phyloP scores from a whole-genome alignment of 192 early-diverging fungal species.

The Linnemannia exigua region DNA sequence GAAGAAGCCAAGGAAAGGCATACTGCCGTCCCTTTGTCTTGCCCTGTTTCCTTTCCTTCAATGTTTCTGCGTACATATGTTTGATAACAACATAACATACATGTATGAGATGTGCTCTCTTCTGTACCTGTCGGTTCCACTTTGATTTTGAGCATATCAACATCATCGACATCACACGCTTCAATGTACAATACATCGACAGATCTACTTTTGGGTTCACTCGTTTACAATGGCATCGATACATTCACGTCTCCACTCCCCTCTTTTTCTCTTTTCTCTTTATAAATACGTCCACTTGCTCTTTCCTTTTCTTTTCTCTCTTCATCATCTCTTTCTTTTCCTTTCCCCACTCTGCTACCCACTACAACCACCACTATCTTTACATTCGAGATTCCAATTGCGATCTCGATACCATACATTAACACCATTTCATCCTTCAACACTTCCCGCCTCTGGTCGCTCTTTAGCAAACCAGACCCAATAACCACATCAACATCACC shows the following conservation, averaged over 20 bases:
- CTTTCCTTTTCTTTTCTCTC: background rate
- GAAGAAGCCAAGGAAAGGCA: background rate
- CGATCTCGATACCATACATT: slow-evolving; percentile 3
- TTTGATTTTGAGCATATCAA: background rate
- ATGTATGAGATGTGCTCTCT: background rate
- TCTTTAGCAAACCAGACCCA: slow-evolving; percentile 18
- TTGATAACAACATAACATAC: background rate
- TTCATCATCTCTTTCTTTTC: background rate
- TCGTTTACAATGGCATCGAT: background rate
- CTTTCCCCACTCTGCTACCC: background rate
- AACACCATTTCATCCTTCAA: slow-evolving; percentile 14
- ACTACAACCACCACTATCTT: background rate
- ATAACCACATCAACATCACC: background rate
- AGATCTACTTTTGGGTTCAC: background rate
- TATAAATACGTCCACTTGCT: background rate
- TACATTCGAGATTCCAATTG: background rate
- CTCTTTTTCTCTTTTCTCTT: background rate
- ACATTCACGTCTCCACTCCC: background rate
- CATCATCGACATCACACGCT: background rate
- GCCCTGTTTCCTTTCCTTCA: too few species aligned
- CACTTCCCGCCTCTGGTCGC: background rate
- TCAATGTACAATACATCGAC: background rate
- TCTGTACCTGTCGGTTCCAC: background rate
- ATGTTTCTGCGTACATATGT: background rate
- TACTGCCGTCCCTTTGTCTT: background rate